These are phyloP conservation scores for Flaveria robusta DNA, from an alignment of 129 eudicot genomes.

Conservation along the genomic window DNA sequence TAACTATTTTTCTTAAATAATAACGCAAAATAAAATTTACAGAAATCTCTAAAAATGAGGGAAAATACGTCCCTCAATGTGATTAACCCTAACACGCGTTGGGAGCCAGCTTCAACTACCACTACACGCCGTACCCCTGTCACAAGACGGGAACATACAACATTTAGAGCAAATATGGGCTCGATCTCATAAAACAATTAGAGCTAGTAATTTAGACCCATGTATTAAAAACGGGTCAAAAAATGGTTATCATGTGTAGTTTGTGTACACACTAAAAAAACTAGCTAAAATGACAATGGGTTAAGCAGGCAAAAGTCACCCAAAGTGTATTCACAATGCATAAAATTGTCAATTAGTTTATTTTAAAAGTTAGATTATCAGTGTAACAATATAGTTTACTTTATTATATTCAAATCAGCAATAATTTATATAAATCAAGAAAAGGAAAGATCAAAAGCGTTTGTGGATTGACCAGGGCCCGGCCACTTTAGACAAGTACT, in stretches of 20 bases:
- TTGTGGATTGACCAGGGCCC: background rate
- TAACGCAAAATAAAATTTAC: constrained; percentile 14
- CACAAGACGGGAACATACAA: background rate
- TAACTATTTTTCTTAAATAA: background rate
- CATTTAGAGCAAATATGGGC: background rate
- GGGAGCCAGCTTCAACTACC: constrained; percentile 44
- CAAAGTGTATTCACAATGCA: background rate
- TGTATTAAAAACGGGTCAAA: background rate
- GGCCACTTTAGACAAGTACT: background rate
- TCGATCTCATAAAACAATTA: background rate
- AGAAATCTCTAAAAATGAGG: constrained; percentile 28
- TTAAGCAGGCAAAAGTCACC: background rate
- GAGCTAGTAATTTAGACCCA: background rate
- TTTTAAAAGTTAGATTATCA: background rate
- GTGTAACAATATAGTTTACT: background rate
- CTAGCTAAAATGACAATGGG: background rate
- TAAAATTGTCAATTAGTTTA: background rate
- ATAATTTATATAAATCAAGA: background rate
- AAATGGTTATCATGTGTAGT: background rate
- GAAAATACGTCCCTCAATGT: constrained; percentile 52
- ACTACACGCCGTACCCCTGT: constrained; percentile 61
- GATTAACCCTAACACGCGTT: constrained; percentile 58
- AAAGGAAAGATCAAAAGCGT: background rate
- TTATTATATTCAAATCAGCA: background rate
- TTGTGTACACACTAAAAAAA: background rate